phyloP scores from a whole-genome alignment of 345 rosid genomes.

The Arabidopsis arenosa region DNA sequence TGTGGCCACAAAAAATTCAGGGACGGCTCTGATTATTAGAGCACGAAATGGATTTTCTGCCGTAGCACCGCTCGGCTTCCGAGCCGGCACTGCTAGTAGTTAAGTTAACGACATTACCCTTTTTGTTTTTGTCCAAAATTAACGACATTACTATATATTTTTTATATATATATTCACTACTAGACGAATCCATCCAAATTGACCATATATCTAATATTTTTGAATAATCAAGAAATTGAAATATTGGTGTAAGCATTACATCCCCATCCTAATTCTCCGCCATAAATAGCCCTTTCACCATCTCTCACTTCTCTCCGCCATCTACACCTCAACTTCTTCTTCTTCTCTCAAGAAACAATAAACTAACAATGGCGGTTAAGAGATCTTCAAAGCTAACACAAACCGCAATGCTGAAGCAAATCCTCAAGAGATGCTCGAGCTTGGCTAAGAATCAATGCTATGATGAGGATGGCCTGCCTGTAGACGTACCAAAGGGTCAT shows the following conservation, averaged over 20 bases:
- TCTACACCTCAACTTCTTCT: slow-evolving; percentile 27
- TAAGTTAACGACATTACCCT: slow-evolving; percentile 29
- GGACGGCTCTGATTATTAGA: too few relatives aligned
- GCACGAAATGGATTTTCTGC: too few relatives aligned
- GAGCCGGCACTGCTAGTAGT: background rate
- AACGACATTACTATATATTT: too few relatives aligned
- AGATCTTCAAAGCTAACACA: slow-evolving; percentile 65
- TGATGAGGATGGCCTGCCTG: slow-evolving; percentile 60
- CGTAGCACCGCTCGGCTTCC: too few relatives aligned
- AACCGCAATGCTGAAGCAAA: slow-evolving; percentile 67
- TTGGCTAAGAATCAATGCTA: slow-evolving; percentile 64
- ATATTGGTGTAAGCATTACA: slow-evolving; percentile 25
- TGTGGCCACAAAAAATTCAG: too few relatives aligned
- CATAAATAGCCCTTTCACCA: slow-evolving; percentile 50
- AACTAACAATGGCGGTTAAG: slow-evolving; percentile 57
- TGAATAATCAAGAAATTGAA: slow-evolving; percentile 27
- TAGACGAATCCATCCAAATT: slow-evolving; percentile 32
- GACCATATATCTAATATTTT: slow-evolving; percentile 30
- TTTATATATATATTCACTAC: background rate
- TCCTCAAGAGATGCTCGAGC: slow-evolving; percentile 79
- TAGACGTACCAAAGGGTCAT: slow-evolving; percentile 96
- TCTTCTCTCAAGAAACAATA: slow-evolving; percentile 8
- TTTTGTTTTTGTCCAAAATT: too few relatives aligned
- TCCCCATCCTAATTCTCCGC: slow-evolving; percentile 37
- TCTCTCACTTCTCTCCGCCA: slow-evolving; percentile 39